A percentile compares a stretch with the other conserved stretches of the same genome.
Evolutionary conservation across 306 rosid species (phyloP).

Genomic region (Quercus rubra): DNA sequence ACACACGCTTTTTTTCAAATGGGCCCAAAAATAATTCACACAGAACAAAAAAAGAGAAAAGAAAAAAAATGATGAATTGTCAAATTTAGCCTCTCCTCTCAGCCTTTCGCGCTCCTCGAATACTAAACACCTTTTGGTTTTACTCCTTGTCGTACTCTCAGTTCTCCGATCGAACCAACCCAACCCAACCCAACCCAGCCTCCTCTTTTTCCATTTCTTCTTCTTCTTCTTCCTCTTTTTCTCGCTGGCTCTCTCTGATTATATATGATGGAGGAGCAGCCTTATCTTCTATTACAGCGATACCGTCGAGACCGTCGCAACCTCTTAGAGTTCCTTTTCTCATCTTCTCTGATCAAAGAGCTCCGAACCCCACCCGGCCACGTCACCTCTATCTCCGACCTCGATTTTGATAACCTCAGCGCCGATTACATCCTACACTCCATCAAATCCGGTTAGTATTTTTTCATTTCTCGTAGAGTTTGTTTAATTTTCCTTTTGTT

Average conservation of each 20-base stretch:
- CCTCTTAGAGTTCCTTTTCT: conserved; percentile 37
- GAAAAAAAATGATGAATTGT: no score
- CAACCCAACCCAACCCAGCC: not conserved
- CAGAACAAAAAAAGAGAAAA: no score
- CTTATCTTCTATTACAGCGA: conserved; percentile 24
- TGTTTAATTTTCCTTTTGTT: not conserved
- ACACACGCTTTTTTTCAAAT: no score
- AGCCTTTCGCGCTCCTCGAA: no score
- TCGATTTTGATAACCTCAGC: conserved; percentile 43
- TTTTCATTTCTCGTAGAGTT: not conserved
- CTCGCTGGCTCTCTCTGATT: not conserved
- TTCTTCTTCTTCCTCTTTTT: not conserved
- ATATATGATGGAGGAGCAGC: conserved; percentile 18
- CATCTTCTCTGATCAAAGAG: conserved; percentile 42
- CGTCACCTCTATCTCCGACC: conserved; percentile 14
- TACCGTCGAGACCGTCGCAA: conserved; percentile 53
- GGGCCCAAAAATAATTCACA: no score
- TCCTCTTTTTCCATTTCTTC: not conserved
- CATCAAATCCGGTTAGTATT: conserved; percentile 38
- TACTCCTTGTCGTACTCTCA: not conserved
- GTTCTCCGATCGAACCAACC: not conserved
- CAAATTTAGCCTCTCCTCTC: no score
- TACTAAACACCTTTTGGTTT: no score
- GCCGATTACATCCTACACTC: conserved; percentile 46
- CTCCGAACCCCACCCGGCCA: conserved; percentile 34